phyloP scores from a whole-genome alignment of 208 protist genomes.

The Giardia muris region DNA sequence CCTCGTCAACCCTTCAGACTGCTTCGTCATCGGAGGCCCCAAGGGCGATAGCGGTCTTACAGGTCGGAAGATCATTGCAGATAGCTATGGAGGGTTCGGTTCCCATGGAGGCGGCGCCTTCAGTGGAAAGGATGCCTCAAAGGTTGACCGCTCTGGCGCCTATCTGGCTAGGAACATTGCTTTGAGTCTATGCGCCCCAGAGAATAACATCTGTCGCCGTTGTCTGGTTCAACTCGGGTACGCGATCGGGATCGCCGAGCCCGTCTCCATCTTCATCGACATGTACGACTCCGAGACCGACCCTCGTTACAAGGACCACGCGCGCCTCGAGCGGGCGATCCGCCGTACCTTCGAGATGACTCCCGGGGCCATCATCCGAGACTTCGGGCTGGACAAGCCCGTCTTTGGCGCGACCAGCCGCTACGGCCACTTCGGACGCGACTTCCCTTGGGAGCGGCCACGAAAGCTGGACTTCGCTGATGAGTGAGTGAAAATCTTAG shows the following conservation, averaged over 20 bases:
- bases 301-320: conserved; percentile 48
- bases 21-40: conserved; percentile 95
- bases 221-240: conserved; percentile 91
- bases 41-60: conserved; percentile 94
- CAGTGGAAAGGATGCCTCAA: conserved; percentile 97
- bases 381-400: conserved; percentile 76
- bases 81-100: conserved; percentile 98
- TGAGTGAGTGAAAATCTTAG: no score
- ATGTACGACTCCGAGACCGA: conserved; percentile 75
- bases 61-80: conserved; percentile 98
- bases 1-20: conserved; percentile 92
- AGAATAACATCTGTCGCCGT: conserved; percentile 60
- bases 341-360: conserved; percentile 91
- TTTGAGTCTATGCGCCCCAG: conserved; percentile 84
- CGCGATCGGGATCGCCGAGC: conserved; percentile 89
- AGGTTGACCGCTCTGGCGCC: conserved; percentile 95
- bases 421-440: conserved; percentile 95
- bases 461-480: no score
- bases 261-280: conserved; percentile 88
- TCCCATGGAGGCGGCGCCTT: conserved; percentile 96
- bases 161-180: conserved; percentile 96
- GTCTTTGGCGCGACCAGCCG: conserved; percentile 74
- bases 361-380: conserved; percentile 80
- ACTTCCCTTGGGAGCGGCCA: conserved; percentile 38
- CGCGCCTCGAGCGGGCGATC: conserved; percentile 63